Evolutionary conservation across 306 rosid genomes (phyloP), one percentile per base, ranked within the genome.

Genomic region (Ammopiptanthus mongolicus): DNA sequence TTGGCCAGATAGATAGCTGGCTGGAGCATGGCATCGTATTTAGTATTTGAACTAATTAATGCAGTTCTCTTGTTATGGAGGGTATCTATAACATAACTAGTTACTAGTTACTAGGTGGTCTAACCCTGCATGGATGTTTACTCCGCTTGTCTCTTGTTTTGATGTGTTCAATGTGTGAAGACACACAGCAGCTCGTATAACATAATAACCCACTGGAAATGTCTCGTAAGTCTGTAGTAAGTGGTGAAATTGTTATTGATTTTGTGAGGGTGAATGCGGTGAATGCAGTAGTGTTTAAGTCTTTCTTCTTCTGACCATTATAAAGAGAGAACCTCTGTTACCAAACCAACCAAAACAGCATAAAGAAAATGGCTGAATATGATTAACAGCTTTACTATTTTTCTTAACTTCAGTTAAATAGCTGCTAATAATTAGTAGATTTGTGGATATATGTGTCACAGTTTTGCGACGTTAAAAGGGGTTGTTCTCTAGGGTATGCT

Each of bases 1-100:
- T 71, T 71, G 34, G 33, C 48, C 13, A 1, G 55, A 62, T 64
- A 63, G 41, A 76, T 57, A 66, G 52, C 53, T 65, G 28, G 57
- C 56, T 11, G 77, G 57, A 34, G 77, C 75, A 56, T 70, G 36
- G 46, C 31, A 39, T 74, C 37, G 10, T 69, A 56, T 56, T 69
- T 72, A 36, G 69, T 66, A 55, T 33, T 64, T 36, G 75, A 79
- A 51, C 52, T 83, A 50, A 29, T 25, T 47, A 33, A 34, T 34
- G 67, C 47, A 65, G 56, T 57, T 69, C 61, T 79, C 36, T 33
- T 53, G 61, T 65, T 33, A 57, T 53, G 12, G 0, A 23, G 74
- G 71, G 34, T 41, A 33, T 73, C n/a, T 52, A 33, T 67, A 66
- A 14, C 21, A 70, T 51, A 23, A 44, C 59, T 55, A 31, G 69